Base-by-base conservation (phyloP, 768 basidiomycete species). In the Lactarius hengduanensis region DNA sequence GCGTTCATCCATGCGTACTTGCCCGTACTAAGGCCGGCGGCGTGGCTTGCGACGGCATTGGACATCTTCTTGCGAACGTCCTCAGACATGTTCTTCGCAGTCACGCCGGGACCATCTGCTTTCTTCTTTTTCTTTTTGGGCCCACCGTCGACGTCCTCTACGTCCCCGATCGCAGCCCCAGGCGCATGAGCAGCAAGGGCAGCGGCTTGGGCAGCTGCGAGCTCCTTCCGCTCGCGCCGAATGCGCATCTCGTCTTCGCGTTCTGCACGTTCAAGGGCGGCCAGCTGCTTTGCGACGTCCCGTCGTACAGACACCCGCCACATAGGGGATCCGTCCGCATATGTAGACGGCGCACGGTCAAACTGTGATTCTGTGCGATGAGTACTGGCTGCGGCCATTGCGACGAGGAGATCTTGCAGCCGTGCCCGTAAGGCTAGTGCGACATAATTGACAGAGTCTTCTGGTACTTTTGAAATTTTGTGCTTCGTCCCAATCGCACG, bases 21-120 rank as follows among this genome's bases (percentile, higher is more conserved):
- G 26, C 89, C 87, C 60, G 76, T 76, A 1, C 87, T 86, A 26
- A 92, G 74, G 0, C 94, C 94, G n/a, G 92, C 91, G 6, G 92
- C 92, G 74, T 92, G 92, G 70, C 87, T 89, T 28, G 94, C 94
- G 7, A 91, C 90, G 28, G 90, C 90, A 75, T 96, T 94, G 40
- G 89, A 90, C 87, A 95, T 87, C 75, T 92, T 94, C 82, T 96
- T 96, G 70, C 88, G 81, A 71, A 93, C 90, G 71, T 95, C 94
- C 76, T 94, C 94, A 6, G 88, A 89, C 91, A 96, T 92, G 73
- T 94, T 94, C 64, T 90, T 80, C 62, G 92, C 91, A 0, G 90
- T 91, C 13, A 92, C 89, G 13, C 91, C 90, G 0, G 92, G 91
- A 0, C 90, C 90, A 38, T 92, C 91, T 74, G 89, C 88, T 75